Base-by-base conservation (phyloP, 495 filamentous ascomycete genomes). In the Aspergillus conjunctus region DNA sequence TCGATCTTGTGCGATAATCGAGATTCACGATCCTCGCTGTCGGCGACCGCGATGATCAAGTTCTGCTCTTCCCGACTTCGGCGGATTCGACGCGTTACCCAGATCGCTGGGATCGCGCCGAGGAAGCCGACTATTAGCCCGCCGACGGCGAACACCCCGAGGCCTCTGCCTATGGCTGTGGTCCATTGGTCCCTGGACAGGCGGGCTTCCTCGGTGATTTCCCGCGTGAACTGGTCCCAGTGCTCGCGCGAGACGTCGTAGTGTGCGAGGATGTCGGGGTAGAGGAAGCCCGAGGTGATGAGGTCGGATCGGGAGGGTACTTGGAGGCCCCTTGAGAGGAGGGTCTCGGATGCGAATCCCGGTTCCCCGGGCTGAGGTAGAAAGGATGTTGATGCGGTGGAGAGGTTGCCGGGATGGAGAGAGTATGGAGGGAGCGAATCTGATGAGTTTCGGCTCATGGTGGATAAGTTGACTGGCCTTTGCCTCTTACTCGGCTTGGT, bases 81-180 rank as follows among this genome's bases (percentile, higher is more conserved):
- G 5, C 59, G 64, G 7, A 56, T 41, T 37, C 58, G 58, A 9
- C 62, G 64, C 15, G 66, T 62, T 4, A 73, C 58, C 9, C 70
- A 62, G 0, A 68, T 51, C 4, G 71, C 75, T 0, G 75, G 75
- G 32, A 77, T 64, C 0, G 72, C 63, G 12, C 72, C 68, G 1
- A 77, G 56, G 14, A 70, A 45, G 0, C 73, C 73, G 30, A 77
- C 39, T 66, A 76, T 74, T 30, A 77, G 22, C 2, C 72, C 72
- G 12, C 69, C 72, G 7, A 76, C 55, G 3, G 69, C 73, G 34
- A 76, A 62, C 3, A 65, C 66, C 0, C 73, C 75, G 5, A 77
- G 43, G 14, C 73, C 69, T 44, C 64, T 70, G 5, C 75, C 75
- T 11, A 77, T 51, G 0, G 70, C 71, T 0, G 67, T 71, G 20